A percentile compares a stretch with the other conserved stretches of the same genome.
phyloP scores from a whole-genome alignment of 208 protist genomes.

The Trypanosoma avium region DNA sequence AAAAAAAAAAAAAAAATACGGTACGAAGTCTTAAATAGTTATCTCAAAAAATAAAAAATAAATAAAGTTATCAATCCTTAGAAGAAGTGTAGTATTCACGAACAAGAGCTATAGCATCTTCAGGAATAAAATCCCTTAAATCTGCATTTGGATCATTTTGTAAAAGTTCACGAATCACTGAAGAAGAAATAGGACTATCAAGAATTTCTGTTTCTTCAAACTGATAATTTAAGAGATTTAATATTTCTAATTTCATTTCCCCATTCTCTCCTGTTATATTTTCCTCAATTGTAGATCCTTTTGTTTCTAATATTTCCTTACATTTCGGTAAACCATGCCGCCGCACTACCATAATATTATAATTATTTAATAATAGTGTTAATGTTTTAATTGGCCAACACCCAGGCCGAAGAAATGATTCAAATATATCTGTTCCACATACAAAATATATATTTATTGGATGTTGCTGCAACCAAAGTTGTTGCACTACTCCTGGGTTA shows the following conservation, averaged over 20 bases:
- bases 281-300: background rate
- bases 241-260: constrained; percentile 16
- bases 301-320: constrained; percentile 1
- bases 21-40: background rate
- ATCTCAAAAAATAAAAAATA: background rate
- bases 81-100: constrained; percentile 8
- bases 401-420: constrained; percentile 61
- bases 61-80: background rate
- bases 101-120: constrained; percentile 7
- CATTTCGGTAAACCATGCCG: constrained; percentile 20
- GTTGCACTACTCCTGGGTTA: constrained; percentile 11
- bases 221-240: constrained; percentile 47
- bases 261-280: too few species aligned
- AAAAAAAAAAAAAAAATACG: background rate
- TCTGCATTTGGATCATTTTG: constrained; percentile 13
- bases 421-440: constrained; percentile 80
- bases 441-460: constrained; percentile 51
- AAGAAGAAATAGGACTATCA: constrained; percentile 55
- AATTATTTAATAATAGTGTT: constrained; percentile 49
- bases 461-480: constrained; percentile 21
- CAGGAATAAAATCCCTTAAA: constrained; percentile 4
- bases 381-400: constrained; percentile 70
- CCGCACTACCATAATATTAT: constrained; percentile 51
- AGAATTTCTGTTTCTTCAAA: constrained; percentile 40
- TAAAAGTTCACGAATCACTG: constrained; percentile 42